phyloP scores from a whole-genome alignment of 495 filamentous ascomycete genomes.

The Letharia columbiana region DNA sequence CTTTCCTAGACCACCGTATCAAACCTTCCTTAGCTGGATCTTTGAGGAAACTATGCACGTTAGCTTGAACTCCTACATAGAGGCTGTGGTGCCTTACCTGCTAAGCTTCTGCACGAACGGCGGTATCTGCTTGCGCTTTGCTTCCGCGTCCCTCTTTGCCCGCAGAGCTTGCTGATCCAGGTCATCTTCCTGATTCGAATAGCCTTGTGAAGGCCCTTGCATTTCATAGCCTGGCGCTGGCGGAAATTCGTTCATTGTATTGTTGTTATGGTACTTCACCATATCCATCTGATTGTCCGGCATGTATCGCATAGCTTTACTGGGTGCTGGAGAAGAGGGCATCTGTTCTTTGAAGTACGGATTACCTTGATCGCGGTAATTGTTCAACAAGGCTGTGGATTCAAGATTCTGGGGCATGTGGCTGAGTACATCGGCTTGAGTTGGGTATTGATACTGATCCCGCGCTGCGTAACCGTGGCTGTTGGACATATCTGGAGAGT shows the following conservation, averaged over 20 bases:
- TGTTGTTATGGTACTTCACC: slow-evolving; percentile 36
- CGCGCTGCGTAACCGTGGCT: slow-evolving; percentile 16
- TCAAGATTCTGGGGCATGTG: slow-evolving; percentile 41
- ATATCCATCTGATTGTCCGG: slow-evolving; percentile 54
- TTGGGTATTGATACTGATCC: slow-evolving; percentile 26
- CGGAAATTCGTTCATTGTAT: neutral
- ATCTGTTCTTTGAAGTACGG: neutral
- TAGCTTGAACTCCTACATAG: neutral
- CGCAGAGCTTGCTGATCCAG: slow-evolving; percentile 64
- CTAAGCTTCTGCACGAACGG: slow-evolving; percentile 98
- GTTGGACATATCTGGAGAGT: slow-evolving; percentile 29
- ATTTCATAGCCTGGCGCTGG: slow-evolving; percentile 3
- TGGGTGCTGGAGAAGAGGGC: slow-evolving; percentile 33
- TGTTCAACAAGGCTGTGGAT: slow-evolving; percentile 50
- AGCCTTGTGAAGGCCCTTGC: slow-evolving; percentile 37
- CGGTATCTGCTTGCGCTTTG: slow-evolving; percentile 87
- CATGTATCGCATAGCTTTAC: slow-evolving; percentile 30
- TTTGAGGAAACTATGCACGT: slow-evolving; percentile 79
- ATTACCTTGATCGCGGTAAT: neutral
- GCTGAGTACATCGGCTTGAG: slow-evolving; percentile 29
- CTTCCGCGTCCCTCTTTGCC: slow-evolving; percentile 74
- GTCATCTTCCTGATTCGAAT: slow-evolving; percentile 60
- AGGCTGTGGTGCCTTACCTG: slow-evolving; percentile 54
- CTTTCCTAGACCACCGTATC: slow-evolving; percentile 95
- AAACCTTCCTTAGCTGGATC: slow-evolving; percentile 69